phyloP scores from a whole-genome alignment of 805 yeast species.

The Candida succiphila region DNA sequence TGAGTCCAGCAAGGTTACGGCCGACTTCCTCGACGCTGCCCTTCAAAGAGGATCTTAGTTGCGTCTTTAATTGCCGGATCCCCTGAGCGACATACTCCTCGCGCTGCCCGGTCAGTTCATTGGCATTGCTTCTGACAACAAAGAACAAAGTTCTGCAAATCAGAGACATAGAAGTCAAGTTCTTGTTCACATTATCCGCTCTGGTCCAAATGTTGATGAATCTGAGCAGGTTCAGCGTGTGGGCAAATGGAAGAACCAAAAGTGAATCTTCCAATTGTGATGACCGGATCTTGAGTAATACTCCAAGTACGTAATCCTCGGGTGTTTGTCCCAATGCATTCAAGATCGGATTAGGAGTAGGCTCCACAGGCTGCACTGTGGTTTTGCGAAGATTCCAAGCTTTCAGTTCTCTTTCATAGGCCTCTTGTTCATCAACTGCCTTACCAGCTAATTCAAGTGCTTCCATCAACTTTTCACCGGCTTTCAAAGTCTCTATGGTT shows the following conservation, averaged over 20 bases:
- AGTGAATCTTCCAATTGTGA: slow-evolving; percentile 90
- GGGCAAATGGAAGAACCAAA: slow-evolving; percentile 82
- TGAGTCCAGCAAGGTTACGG: slow-evolving; percentile 75
- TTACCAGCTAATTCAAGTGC: slow-evolving; percentile 76
- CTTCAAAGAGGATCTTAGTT: slow-evolving; percentile 48
- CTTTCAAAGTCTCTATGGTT: slow-evolving; percentile 84
- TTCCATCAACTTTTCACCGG: slow-evolving; percentile 89
- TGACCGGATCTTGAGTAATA: slow-evolving; percentile 59
- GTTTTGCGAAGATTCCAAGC: slow-evolving; percentile 29
- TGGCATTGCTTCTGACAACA: slow-evolving; percentile 61
- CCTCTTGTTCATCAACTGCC: slow-evolving; percentile 51
- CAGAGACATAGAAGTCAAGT: slow-evolving; percentile 40
- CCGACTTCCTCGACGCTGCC: slow-evolving; percentile 56
- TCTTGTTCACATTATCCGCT: slow-evolving; percentile 31
- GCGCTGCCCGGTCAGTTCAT: slow-evolving; percentile 65
- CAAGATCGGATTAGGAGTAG: slow-evolving; percentile 63
- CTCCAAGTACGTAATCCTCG: slow-evolving; percentile 68
- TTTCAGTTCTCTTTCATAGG: slow-evolving; percentile 33
- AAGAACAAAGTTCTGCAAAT: slow-evolving; percentile 73
- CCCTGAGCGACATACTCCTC: slow-evolving; percentile 56
- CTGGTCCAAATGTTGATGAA: slow-evolving; percentile 71
- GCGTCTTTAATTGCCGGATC: slow-evolving; percentile 50
- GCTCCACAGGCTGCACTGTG: slow-evolving; percentile 44
- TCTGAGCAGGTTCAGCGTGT: slow-evolving; percentile 57
- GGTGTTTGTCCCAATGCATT: slow-evolving; percentile 65